phyloP scores from a whole-genome alignment of 352 stramenopile genomes.

The Pythium diclinum region DNA sequence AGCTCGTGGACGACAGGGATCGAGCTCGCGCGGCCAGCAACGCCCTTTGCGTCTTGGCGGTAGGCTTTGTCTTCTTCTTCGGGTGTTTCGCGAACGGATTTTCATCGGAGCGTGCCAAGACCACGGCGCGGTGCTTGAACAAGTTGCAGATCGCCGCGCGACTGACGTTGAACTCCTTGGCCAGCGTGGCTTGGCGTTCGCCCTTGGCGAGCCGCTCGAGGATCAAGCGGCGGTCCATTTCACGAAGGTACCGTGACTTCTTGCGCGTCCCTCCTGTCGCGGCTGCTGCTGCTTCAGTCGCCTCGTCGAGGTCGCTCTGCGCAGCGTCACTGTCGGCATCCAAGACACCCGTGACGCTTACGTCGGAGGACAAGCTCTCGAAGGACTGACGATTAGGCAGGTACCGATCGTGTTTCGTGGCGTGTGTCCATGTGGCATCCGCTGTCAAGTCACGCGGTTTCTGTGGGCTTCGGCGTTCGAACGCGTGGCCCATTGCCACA shows the following conservation, averaged over 20 bases:
- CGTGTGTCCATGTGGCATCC: not conserved
- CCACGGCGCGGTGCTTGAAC: slow-evolving; percentile 42
- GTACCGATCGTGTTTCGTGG: not conserved
- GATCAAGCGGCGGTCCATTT: slow-evolving; percentile 51
- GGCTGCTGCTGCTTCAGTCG: too few species aligned
- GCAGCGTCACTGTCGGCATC: not conserved
- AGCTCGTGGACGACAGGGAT: not conserved
- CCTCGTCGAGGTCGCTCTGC: not conserved
- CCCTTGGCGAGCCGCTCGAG: slow-evolving; percentile 37
- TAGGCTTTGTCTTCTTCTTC: slow-evolving; percentile 23
- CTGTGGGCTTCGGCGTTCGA: not conserved
- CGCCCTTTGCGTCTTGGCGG: not conserved
- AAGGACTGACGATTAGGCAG: not conserved
- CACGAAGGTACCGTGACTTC: slow-evolving; percentile 30
- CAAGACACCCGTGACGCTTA: not conserved
- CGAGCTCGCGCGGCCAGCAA: not conserved
- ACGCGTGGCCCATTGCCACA: not conserved
- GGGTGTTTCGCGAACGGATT: slow-evolving; percentile 48
- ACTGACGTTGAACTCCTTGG: slow-evolving; percentile 59
- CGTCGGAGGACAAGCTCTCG: not conserved
- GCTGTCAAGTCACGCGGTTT: not conserved
- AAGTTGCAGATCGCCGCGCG: slow-evolving; percentile 59
- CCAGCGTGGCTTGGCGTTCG: slow-evolving; percentile 46
- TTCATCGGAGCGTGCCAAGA: slow-evolving; percentile 38
- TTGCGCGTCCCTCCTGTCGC: not conserved